A percentile compares a stretch with the other conserved stretches of the same genome.
Evolutionary conservation across 2,329 filamentous ascomycete genomes (phyloP).

Genomic region (Clarireedia homoeocarpa): DNA sequence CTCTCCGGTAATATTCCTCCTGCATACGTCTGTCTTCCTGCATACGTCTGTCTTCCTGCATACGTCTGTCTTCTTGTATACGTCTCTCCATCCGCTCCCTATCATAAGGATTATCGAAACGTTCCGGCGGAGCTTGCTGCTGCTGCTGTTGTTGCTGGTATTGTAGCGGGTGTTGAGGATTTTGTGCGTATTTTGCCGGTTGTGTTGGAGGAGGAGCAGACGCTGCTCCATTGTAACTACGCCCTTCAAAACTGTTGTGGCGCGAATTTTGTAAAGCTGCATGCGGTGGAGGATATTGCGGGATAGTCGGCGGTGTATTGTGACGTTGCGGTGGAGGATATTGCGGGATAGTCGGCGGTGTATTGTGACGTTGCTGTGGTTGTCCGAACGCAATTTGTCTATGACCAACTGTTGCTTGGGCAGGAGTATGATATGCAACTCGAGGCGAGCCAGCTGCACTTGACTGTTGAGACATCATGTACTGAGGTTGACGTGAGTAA

Average conservation of each 20-base stretch:
- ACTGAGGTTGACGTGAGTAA: slow-evolving; percentile 24
- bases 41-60: slow-evolving; percentile 2
- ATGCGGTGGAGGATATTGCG: slow-evolving; percentile 18
- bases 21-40: background rate
- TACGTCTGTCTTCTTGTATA: slow-evolving; percentile 4
- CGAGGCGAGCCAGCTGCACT: slow-evolving; percentile 22
- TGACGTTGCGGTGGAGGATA: slow-evolving; percentile 14
- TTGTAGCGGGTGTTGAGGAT: slow-evolving; percentile 18
- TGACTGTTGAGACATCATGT: slow-evolving; percentile 23
- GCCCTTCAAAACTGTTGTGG: slow-evolving; percentile 27
- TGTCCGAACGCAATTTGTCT: slow-evolving; percentile 26
- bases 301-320: slow-evolving; percentile 25
- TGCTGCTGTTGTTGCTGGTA: slow-evolving; percentile 15
- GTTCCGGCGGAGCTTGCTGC: slow-evolving; percentile 9
- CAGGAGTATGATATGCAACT: slow-evolving; percentile 22
- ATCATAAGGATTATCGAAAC: slow-evolving; percentile 4
- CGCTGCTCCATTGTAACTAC: slow-evolving; percentile 16
- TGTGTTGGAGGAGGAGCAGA: slow-evolving; percentile 20
- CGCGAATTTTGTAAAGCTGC: slow-evolving; percentile 23
- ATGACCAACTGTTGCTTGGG: slow-evolving; percentile 20
- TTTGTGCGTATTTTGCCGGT: slow-evolving; percentile 18
- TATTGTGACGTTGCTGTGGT: slow-evolving; percentile 16
- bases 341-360: slow-evolving; percentile 26
- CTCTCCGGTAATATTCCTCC: background rate
- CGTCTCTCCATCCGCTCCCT: slow-evolving; percentile 4